Percentiles rank a stretch among this genome's conserved stretches.
Conservation (phyloP, 2,329 filamentous ascomycete species). For the Aspergillus texensis region DNA sequence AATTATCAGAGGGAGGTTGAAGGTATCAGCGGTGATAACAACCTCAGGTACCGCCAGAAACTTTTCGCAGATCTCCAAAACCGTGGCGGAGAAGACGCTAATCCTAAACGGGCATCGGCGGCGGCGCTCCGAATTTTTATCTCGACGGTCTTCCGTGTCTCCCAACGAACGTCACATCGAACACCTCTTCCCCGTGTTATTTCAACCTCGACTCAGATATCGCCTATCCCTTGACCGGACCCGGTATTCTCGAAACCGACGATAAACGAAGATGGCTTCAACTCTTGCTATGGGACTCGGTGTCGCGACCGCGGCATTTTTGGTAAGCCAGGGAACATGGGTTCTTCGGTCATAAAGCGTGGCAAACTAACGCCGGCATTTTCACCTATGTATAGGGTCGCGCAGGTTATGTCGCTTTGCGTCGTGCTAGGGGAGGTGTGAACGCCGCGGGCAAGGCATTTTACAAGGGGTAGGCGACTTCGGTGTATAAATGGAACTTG, state of each 20-base stretch:
- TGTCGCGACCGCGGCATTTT: conserved; percentile 66
- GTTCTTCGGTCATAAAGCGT: not conserved
- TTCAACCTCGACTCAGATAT: not conserved
- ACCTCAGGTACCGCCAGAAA: conserved; percentile 13
- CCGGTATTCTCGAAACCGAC: too few relatives aligned
- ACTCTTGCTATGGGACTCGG: conserved; percentile 48
- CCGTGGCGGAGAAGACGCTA: conserved; percentile 37
- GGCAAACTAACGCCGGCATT: not conserved
- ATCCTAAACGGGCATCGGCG: conserved; percentile 32
- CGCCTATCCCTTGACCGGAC: not conserved
- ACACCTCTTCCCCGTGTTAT: conserved; percentile 4
- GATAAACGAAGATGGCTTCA: conserved; percentile 42
- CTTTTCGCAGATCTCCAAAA: conserved; percentile 12
- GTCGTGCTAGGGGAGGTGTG: conserved; percentile 69
- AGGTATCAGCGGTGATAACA: conserved; percentile 16
- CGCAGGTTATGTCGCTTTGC: conserved; percentile 85
- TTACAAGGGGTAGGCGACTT: conserved; percentile 73
- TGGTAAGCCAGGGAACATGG: conserved; percentile 61
- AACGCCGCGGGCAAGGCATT: conserved; percentile 86
- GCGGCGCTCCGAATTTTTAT: conserved; percentile 42
- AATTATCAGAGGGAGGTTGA: not conserved
- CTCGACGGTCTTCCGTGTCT: conserved; percentile 25
- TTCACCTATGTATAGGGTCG: conserved; percentile 67
- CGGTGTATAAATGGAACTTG: not conserved
- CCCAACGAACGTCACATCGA: conserved; percentile 20